A percentile compares a stretch with the other conserved stretches of the same genome.
Conservation (phyloP, 108 stramenopile genomes). For the Cyclotella atomus region DNA sequence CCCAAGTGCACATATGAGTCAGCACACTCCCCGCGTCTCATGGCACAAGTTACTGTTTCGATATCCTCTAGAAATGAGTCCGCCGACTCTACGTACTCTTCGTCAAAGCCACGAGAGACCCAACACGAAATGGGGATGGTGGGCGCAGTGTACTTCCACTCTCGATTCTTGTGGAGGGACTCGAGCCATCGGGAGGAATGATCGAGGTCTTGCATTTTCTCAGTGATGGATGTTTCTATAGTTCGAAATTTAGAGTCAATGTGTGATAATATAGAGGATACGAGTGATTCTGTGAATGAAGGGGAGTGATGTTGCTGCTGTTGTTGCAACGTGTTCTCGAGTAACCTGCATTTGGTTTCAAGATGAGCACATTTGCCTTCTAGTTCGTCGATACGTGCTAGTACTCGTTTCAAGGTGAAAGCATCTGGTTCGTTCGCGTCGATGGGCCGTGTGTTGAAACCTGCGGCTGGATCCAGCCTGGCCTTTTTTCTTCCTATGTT, state of each 20-base stretch:
- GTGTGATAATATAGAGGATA: not conserved
- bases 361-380: not conserved
- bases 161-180: not conserved
- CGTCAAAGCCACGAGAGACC: not conserved
- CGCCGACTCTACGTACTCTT: not conserved
- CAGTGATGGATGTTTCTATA: not conserved
- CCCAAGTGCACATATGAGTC: constrained; percentile 3
- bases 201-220: not conserved
- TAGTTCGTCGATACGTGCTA: not conserved
- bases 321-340: not conserved
- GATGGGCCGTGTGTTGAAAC: not conserved
- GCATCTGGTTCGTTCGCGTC: not conserved
- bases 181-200: not conserved
- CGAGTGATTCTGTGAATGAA: not conserved
- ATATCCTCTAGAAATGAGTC: not conserved
- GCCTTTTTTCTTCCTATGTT: too few species aligned
- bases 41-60: constrained; percentile 1
- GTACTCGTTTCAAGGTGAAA: not conserved
- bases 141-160: constrained; percentile 2
- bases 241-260: not conserved
- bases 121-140: constrained; percentile 10
- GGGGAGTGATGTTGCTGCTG: not conserved
- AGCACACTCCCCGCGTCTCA: not conserved
- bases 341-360: not conserved
- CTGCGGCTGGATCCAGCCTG: not conserved